These are phyloP conservation scores for Breviolum minutum DNA, from an alignment of 73 alveolate genomes.

Conservation along the genomic window DNA sequence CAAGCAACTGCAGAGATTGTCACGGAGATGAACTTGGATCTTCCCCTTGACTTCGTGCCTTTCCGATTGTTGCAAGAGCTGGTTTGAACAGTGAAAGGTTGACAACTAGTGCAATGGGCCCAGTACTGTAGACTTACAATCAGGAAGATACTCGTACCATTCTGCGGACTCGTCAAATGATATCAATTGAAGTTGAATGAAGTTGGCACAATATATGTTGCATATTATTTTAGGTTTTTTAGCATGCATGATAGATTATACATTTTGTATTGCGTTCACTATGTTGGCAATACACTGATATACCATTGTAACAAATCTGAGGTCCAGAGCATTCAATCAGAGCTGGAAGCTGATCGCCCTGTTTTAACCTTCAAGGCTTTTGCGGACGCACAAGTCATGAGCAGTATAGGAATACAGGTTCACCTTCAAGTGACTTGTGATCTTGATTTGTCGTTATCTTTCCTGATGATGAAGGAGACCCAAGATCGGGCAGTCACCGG, in stretches of 20 bases:
- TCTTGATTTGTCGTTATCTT: conserved; percentile 49
- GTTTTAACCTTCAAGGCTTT: conserved; percentile 16
- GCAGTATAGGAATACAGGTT: conserved; percentile 35
- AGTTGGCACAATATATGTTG: no score
- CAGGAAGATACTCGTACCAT: no score
- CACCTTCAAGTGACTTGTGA: conserved; percentile 19
- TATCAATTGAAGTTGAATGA: no score
- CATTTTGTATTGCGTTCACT: background rate
- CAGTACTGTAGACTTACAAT: no score
- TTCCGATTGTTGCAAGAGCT: no score
- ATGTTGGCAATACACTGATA: background rate
- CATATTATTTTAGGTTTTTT: no score
- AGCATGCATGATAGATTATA: no score
- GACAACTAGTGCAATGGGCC: no score
- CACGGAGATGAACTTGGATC: conserved; percentile 11
- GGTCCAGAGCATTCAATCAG: conserved; percentile 38
- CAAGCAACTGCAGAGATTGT: background rate
- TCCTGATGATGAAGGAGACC: conserved; percentile 82
- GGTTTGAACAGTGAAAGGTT: no score
- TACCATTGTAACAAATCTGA: background rate
- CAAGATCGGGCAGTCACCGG: conserved; percentile 78
- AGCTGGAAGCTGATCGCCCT: conserved; percentile 51
- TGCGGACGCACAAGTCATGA: background rate
- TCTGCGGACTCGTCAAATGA: no score
- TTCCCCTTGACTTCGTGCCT: background rate